These are phyloP conservation scores for Populus hybrid DNA, from an alignment of 441 rosid genomes.

Conservation along the genomic window DNA sequence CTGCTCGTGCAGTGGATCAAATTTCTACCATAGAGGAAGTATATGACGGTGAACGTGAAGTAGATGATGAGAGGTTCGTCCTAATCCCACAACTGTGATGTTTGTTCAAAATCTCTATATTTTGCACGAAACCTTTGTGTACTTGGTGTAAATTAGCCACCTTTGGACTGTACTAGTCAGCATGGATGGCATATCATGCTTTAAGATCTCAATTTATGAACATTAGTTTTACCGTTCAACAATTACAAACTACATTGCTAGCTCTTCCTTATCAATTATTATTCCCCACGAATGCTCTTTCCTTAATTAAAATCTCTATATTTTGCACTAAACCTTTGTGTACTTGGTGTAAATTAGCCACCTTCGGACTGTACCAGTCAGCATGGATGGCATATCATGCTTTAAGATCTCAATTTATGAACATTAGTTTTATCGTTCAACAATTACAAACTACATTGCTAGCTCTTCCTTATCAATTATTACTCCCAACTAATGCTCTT, in stretches of 20 bases:
- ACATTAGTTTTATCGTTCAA: not conserved
- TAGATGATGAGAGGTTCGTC: conserved; percentile 31
- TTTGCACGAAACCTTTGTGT: not conserved
- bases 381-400: not conserved
- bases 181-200: not conserved
- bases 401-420: not conserved
- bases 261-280: not conserved
- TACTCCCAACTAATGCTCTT: not conserved
- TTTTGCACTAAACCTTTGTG: not conserved
- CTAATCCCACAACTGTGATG: not conserved
- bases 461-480: not conserved
- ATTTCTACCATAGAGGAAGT: conserved; percentile 22
- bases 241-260: not conserved
- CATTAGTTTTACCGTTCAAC: not conserved
- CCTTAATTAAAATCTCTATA: too few species aligned
- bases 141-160: not conserved
- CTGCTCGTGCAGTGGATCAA: conserved; percentile 20
- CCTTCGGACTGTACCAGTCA: not conserved
- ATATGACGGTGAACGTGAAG: conserved; percentile 16
- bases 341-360: not conserved
- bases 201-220: not conserved
- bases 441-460: not conserved
- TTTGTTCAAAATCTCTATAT: not conserved
- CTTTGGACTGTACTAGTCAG: not conserved
- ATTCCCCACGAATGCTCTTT: not conserved